Evolutionary conservation across 2,329 filamentous ascomycete species (phyloP).

Genomic region (Metarhizium guizhouense): DNA sequence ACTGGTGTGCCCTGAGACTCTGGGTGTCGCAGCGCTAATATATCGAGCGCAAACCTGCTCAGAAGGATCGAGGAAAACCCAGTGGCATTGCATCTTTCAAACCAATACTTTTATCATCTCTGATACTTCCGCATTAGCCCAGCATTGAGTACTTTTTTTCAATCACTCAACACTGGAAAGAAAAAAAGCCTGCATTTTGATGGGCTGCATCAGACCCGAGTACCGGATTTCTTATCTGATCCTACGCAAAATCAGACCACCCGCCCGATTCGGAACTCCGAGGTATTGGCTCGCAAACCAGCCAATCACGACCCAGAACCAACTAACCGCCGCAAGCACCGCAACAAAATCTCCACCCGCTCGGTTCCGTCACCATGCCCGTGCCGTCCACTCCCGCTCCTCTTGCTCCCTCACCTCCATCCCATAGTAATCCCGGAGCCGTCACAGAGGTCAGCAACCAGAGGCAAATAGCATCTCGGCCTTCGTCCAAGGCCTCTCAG

Average conservation of each 20-base stretch:
- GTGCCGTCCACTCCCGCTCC: slow-evolving; percentile 8
- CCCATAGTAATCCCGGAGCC: neutral
- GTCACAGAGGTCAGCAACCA: neutral
- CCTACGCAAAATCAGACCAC: slow-evolving; percentile 3
- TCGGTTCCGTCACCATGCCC: slow-evolving; percentile 15
- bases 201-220: neutral
- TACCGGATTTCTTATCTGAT: slow-evolving; percentile 6
- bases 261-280: slow-evolving; percentile 17
- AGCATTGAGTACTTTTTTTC: neutral
- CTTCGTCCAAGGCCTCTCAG: neutral
- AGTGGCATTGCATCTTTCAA: neutral
- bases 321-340: slow-evolving; percentile 6
- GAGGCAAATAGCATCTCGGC: slow-evolving; percentile 2
- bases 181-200: neutral
- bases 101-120: neutral
- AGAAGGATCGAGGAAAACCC: neutral
- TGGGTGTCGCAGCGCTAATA: neutral
- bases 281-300: slow-evolving; percentile 7
- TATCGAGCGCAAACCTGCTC: slow-evolving; percentile 4
- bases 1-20: neutral
- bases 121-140: neutral
- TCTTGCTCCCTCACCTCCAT: slow-evolving; percentile 13
- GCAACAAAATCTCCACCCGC: slow-evolving; percentile 5
- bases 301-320: slow-evolving; percentile 6
- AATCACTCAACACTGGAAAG: neutral